A percentile compares a stretch with the other conserved stretches of the same genome.
These are phyloP conservation scores for Cystoderma amianthinum DNA, from an alignment of 768 basidiomycete genomes.

Conservation along the genomic window DNA sequence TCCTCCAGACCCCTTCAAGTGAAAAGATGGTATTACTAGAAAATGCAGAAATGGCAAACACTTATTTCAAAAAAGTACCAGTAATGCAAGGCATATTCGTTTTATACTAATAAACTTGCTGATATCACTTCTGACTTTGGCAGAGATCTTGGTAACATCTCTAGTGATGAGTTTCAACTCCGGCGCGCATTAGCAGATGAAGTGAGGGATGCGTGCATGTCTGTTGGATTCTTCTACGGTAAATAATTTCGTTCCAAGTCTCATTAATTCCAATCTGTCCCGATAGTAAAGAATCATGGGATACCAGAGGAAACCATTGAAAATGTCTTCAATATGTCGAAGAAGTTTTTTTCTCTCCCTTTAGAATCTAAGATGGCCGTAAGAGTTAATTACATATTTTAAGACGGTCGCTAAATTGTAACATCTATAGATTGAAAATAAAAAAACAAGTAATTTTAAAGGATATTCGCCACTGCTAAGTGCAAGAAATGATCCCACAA, in stretches of 20 bases:
- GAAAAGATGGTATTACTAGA: too few species aligned
- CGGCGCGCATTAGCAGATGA: conserved; percentile 42
- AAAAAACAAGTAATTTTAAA: conserved; percentile 64
- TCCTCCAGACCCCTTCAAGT: too few species aligned
- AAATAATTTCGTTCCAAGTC: background rate
- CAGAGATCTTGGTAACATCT: conserved; percentile 1
- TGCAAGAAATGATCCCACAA: conserved; percentile 69
- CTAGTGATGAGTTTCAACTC: too few species aligned
- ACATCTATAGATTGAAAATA: conserved; percentile 55
- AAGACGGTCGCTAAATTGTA: background rate
- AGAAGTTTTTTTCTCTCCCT: conserved; percentile 63
- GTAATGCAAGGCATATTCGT: too few species aligned
- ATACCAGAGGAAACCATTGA: conserved; percentile 49
- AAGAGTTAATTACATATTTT: conserved; percentile 2
- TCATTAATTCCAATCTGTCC: background rate
- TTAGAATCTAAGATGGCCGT: conserved; percentile 63
- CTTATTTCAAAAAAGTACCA: too few species aligned
- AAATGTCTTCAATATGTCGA: conserved; percentile 36
- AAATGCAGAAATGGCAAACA: too few species aligned
- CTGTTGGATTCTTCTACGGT: conserved; percentile 86
- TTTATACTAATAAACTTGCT: too few species aligned
- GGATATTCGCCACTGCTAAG: conserved; percentile 67
- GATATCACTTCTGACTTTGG: too few species aligned
- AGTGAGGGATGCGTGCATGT: conserved; percentile 71
- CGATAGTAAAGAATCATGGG: conserved; percentile 67